phyloP scores from a whole-genome alignment of 176 grass and related monocot species.

The Lolium rigidum region DNA sequence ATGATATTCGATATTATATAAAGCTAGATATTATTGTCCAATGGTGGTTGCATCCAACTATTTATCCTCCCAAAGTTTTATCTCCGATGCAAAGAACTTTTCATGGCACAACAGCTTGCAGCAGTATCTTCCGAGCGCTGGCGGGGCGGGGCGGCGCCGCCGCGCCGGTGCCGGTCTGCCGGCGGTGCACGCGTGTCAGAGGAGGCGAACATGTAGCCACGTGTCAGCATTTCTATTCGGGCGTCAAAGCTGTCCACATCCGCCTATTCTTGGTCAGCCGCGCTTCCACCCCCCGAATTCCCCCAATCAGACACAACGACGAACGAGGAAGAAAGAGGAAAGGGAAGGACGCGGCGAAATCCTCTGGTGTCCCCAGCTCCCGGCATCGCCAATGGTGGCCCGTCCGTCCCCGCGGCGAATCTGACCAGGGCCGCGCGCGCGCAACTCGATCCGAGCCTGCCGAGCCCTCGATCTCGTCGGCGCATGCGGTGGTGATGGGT shows the following conservation, averaged over 20 bases:
- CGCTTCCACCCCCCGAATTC: conserved; percentile 19
- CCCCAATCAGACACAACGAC: neutral
- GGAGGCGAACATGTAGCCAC: neutral
- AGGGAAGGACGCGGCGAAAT: neutral
- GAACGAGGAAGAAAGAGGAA: neutral
- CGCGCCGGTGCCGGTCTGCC: neutral
- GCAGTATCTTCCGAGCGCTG: too few relatives aligned
- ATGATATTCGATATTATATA: too few relatives aligned
- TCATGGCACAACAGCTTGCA: too few relatives aligned
- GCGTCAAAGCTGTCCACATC: conserved; percentile 4
- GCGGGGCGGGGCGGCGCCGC: neutral
- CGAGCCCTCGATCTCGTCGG: neutral
- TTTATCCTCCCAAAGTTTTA: too few relatives aligned
- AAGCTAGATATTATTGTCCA: too few relatives aligned
- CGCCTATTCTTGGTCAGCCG: conserved; percentile 21
- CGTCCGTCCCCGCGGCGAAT: conserved; percentile 18
- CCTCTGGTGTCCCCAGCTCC: neutral
- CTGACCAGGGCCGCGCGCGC: neutral
- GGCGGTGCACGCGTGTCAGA: neutral
- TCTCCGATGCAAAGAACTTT: too few relatives aligned
- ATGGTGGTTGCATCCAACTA: too few relatives aligned
- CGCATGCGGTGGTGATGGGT: conserved; percentile 41
- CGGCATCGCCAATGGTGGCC: neutral
- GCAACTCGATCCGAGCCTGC: neutral
- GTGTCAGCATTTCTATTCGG: neutral